Evolutionary conservation across 164 flowering plant species (phyloP).

Genomic region (Akebia trifoliata): DNA sequence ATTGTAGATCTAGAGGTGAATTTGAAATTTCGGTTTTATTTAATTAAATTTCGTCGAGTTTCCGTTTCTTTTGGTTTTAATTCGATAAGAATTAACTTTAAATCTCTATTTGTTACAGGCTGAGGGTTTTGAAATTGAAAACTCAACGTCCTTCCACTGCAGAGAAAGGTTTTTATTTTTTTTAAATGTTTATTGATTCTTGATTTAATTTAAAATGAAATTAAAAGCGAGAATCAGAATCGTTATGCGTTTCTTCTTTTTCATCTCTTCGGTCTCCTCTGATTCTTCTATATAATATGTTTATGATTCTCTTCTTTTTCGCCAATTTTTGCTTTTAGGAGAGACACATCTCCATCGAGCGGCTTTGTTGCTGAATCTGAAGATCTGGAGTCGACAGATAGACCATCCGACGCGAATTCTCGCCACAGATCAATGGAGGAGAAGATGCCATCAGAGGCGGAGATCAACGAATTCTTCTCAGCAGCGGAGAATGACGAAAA

Average conservation of each 20-base stretch:
- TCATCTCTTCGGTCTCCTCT: not conserved
- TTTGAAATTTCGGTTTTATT: constrained; percentile 6
- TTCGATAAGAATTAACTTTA: not conserved
- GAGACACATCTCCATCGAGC: constrained; percentile 39
- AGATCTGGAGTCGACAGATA: constrained; percentile 33
- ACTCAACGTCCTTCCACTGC: constrained; percentile 19
- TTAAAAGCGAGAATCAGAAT: not conserved
- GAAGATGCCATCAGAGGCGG: constrained; percentile 39
- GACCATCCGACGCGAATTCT: not conserved
- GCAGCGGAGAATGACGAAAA: constrained; percentile 46
- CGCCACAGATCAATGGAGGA: constrained; percentile 13
- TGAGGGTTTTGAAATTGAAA: constrained; percentile 35
- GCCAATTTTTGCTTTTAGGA: constrained; percentile 8
- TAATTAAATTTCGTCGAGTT: not conserved
- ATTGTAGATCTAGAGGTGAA: constrained; percentile 48
- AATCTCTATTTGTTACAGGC: constrained; percentile 21
- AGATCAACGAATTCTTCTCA: constrained; percentile 67
- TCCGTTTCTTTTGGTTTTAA: constrained; percentile 11
- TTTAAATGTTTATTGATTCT: not conserved
- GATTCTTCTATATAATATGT: not conserved
- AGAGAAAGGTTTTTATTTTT: constrained; percentile 29
- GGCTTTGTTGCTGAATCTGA: constrained; percentile 26
- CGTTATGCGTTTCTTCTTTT: not conserved
- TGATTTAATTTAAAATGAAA: not conserved
- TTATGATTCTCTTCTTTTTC: not conserved